Conservation (phyloP, 2,329 filamentous ascomycete genomes). For the Fusarium sp. region DNA sequence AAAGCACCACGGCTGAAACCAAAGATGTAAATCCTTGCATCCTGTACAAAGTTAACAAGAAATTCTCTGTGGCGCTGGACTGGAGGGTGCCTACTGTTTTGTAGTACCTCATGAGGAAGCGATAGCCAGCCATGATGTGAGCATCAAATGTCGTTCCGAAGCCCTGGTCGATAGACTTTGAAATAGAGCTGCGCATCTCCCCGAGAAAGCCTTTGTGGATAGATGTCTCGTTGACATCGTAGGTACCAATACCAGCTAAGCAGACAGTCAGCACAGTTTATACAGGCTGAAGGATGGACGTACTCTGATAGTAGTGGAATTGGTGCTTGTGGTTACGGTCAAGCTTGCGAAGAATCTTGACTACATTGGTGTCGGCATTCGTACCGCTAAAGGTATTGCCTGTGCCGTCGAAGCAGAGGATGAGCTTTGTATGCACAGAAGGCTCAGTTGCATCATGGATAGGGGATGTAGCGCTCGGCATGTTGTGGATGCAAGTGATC, state of each 20-base stretch:
- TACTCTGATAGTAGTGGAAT: conserved; percentile 60
- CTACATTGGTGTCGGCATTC: conserved; percentile 61
- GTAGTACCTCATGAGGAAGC: conserved; percentile 64
- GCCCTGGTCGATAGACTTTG: conserved; percentile 53
- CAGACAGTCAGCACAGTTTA: neutral
- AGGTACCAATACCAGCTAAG: conserved; percentile 59
- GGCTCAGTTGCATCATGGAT: no score
- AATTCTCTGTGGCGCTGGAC: no score
- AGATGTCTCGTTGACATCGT: conserved; percentile 54
- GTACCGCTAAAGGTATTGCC: conserved; percentile 57
- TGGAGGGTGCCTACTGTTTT: conserved; percentile 43
- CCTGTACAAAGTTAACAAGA: conserved; percentile 38
- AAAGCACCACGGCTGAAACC: conserved; percentile 63
- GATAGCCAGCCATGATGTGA: conserved; percentile 62
- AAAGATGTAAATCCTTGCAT: conserved; percentile 62
- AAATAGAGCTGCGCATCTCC: conserved; percentile 48
- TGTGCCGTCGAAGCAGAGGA: conserved; percentile 60
- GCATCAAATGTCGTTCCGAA: conserved; percentile 58
- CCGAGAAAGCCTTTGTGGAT: conserved; percentile 50
- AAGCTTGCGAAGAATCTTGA: conserved; percentile 59
- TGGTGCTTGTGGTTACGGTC: conserved; percentile 55
- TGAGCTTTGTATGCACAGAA: conserved; percentile 45
- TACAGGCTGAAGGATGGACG: conserved; percentile 4
- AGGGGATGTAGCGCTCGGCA: neutral
- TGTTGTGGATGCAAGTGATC: neutral